Evolutionary conservation across 495 filamentous ascomycete genomes (phyloP), one percentile per base, ranked within the genome.

Genomic region (Annulohypoxylon nitens): DNA sequence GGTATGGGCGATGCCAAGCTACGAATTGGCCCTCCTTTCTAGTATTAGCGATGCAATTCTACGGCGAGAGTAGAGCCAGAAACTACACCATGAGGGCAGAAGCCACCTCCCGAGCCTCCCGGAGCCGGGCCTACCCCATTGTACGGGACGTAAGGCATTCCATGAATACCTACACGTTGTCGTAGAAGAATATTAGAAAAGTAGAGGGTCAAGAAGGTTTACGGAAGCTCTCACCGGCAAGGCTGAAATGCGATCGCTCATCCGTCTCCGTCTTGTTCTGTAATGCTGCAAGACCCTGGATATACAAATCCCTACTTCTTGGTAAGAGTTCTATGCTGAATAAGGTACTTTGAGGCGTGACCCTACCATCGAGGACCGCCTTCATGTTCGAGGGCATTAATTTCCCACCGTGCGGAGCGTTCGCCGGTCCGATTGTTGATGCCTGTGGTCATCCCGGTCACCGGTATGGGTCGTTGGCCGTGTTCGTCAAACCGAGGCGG

Each of bases 61-160:
- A 23, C 0, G 2, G 50, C 50, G 41, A 36, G 51, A 36, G 23
- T 23, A 14, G 12, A 72, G 64, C 61, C 69, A 67, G 25, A 10
- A 78, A 76, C 53, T 74, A 84, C 84, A 41, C 78, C 75, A 48
- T 86, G 85, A 48, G 83, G 83, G 70, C 87, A 88, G 63, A 85
- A 88, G 1, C 86, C 86, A 10, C 69, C 69, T 11, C 69, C 51
- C 9, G 76, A 70, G 4, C 71, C 77, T 39, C 79, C 78, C 16
- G 76, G 48, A 57, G 81, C 81, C 14, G 82, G 75, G 2, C 71
- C 78, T 11, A 83, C 80, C 34, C 78, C 81, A 63, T 88, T 83
- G 81, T 84, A 88, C 25, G 80, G 72, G 33, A 73, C 76, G 69
- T 83, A 84, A 12, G 86, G 85, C 20, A 81, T 73, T 16, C 86